phyloP scores from a whole-genome alignment of 331 rosid species.

The Rhamnella rubrinervis region DNA sequence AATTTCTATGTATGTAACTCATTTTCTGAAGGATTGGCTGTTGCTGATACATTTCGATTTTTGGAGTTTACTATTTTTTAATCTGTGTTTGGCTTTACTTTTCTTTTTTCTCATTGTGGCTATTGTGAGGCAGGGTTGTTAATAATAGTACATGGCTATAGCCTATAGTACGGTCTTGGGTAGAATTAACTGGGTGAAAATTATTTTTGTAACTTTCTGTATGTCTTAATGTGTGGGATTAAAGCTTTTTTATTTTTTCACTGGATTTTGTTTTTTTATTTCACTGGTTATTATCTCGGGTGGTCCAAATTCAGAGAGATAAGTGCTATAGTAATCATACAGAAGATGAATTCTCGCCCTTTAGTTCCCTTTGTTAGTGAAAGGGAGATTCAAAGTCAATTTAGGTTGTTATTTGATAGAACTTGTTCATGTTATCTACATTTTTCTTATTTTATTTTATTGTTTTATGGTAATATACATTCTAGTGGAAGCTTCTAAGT shows the following conservation, averaged over 20 bases:
- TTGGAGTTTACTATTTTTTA: not conserved
- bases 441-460: not conserved
- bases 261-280: not conserved
- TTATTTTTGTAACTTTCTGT: not conserved
- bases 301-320: not conserved
- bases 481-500: not conserved
- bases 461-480: not conserved
- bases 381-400: too few species aligned
- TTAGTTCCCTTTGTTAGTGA: not conserved
- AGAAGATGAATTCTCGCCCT: not conserved
- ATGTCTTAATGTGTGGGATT: too few species aligned
- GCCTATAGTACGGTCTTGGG: not conserved
- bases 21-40: constrained; percentile 11
- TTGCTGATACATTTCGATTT: constrained; percentile 6
- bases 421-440: not conserved
- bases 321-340: not conserved
- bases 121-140: not conserved
- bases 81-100: not conserved
- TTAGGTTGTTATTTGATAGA: too few species aligned
- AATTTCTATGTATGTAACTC: constrained; percentile 9
- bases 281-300: not conserved
- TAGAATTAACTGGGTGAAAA: not conserved
- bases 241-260: not conserved
- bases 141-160: not conserved
- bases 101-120: not conserved